Conservation (phyloP, 345 rosid species). For the Kandelia obovata region DNA sequence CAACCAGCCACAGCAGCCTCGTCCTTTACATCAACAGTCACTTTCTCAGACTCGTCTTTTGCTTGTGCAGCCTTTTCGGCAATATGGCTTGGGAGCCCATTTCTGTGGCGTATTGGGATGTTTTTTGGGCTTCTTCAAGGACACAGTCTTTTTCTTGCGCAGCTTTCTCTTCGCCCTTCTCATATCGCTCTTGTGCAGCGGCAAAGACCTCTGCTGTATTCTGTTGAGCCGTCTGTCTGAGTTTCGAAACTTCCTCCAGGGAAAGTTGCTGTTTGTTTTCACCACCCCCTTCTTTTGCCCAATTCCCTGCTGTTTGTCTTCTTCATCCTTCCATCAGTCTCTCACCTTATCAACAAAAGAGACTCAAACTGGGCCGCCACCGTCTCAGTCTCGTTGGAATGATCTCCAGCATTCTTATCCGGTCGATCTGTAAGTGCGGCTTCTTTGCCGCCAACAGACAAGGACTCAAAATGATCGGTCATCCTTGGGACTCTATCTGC, state of each 20-base stretch:
- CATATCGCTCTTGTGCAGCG: slow-evolving; percentile 44
- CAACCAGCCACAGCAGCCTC: slow-evolving; percentile 57
- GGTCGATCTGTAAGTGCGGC: neutral
- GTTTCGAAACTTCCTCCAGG: slow-evolving; percentile 17
- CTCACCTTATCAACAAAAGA: slow-evolving; percentile 5
- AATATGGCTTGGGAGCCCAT: neutral
- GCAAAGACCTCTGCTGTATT: slow-evolving; percentile 38
- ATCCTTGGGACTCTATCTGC: slow-evolving; percentile 60
- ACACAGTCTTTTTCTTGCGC: slow-evolving; percentile 9
- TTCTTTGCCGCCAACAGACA: slow-evolving; percentile 19
- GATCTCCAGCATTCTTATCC: neutral
- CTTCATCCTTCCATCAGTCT: neutral
- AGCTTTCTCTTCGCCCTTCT: slow-evolving; percentile 37
- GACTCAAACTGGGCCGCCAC: slow-evolving; percentile 12
- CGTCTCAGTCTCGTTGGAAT: neutral
- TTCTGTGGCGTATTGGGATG: neutral
- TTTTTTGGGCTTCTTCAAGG: neutral
- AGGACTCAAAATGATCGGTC: slow-evolving; percentile 58
- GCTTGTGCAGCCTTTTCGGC: neutral
- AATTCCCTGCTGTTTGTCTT: neutral
- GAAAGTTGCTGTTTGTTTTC: slow-evolving; percentile 12
- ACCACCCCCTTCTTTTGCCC: neutral
- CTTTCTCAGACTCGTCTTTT: slow-evolving; percentile 41
- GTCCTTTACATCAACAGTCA: slow-evolving; percentile 46
- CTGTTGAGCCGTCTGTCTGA: slow-evolving; percentile 40